Percentiles rank a stretch among this genome's conserved stretches.
Evolutionary conservation across 306 rosid genomes (phyloP).

Genomic region (Malus fusca): DNA sequence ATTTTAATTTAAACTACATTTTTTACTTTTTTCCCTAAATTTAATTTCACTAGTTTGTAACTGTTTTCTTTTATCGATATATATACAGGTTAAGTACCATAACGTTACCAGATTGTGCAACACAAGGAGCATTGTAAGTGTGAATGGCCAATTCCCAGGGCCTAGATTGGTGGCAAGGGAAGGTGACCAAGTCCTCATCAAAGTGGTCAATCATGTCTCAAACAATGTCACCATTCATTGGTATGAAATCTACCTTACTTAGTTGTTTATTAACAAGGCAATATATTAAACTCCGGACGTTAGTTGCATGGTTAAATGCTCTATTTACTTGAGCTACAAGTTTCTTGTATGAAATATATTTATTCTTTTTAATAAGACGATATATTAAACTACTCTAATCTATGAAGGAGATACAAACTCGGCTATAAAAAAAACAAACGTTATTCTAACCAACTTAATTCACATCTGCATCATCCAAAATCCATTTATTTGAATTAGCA

Average conservation of each 20-base stretch:
- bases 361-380: too few relatives aligned
- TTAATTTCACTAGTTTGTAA: neutral
- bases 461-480: too few relatives aligned
- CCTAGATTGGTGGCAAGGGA: constrained; percentile 69
- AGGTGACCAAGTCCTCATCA: constrained; percentile 61
- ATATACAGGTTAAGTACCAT: constrained; percentile 40
- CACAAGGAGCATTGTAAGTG: constrained; percentile 56
- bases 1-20: neutral
- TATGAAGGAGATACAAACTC: too few relatives aligned
- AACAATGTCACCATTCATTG: constrained; percentile 73
- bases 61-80: neutral
- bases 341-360: too few relatives aligned
- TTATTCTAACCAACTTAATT: too few relatives aligned
- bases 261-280: neutral
- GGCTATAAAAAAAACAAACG: too few relatives aligned
- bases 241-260: constrained; percentile 22
- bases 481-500: neutral
- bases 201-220: constrained; percentile 55
- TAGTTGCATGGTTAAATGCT: neutral
- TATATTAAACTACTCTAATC: too few relatives aligned
- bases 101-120: constrained; percentile 60
- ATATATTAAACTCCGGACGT: too few relatives aligned
- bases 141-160: constrained; percentile 69
- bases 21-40: neutral
- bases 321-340: too few relatives aligned